Percentiles rank a stretch among this genome's conserved stretches.
Evolutionary conservation across 306 rosid species (phyloP).

Genomic region (Erythrophleum fordii): DNA sequence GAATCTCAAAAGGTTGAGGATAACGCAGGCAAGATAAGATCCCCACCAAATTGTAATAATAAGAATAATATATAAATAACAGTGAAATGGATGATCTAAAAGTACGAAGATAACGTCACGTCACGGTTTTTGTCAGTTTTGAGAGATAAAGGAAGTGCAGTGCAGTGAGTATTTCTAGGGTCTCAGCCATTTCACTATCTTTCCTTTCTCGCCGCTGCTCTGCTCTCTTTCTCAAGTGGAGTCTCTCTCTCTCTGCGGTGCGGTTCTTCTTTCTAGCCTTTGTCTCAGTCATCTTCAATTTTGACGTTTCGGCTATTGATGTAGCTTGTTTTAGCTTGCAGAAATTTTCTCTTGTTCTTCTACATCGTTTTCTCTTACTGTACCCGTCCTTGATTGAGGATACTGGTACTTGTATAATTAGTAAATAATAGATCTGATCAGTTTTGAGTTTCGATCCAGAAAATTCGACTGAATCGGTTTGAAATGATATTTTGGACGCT

Average conservation of each 20-base stretch:
- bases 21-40: background rate
- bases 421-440: background rate
- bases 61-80: background rate
- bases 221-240: background rate
- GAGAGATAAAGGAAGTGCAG: background rate
- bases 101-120: background rate
- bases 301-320: background rate
- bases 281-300: background rate
- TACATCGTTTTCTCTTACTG: background rate
- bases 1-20: background rate
- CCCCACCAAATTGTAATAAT: background rate
- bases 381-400: background rate
- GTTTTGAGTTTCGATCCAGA: background rate
- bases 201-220: background rate
- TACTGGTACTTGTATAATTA: background rate
- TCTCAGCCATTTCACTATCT: background rate
- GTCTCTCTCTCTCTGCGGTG: background rate
- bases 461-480: slow-evolving; percentile 18
- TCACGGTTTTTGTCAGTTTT: slow-evolving; percentile 8
- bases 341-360: background rate
- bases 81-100: background rate
- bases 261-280: background rate
- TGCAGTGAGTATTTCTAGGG: background rate
- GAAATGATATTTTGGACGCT: background rate
- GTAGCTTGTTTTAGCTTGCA: background rate